Percentiles rank a stretch among this genome's conserved stretches.
phyloP scores from a whole-genome alignment of 2,329 filamentous ascomycete species.

The Pestalotiopsis fici region DNA sequence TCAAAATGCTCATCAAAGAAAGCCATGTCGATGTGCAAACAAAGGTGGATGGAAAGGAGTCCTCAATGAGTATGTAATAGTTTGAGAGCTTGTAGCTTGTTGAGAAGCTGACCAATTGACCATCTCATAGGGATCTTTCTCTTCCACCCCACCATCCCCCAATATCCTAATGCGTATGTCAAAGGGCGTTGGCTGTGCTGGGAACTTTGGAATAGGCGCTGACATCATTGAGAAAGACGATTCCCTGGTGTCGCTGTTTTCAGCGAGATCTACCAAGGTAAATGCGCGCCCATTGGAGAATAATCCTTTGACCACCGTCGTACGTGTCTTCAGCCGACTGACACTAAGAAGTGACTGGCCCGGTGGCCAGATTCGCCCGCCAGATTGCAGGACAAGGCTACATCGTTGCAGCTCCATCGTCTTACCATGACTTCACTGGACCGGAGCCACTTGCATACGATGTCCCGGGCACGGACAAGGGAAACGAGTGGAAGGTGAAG shows the following conservation, averaged over 20 bases:
- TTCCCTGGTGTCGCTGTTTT: conserved; percentile 90
- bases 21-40: conserved; percentile 51
- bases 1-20: conserved; percentile 56
- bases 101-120: conserved; percentile 4
- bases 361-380: conserved; percentile 83
- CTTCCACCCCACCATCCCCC: conserved; percentile 82
- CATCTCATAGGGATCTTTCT: conserved; percentile 74
- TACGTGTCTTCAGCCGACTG: conserved; percentile 2
- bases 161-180: conserved; percentile 78
- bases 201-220: conserved; percentile 10
- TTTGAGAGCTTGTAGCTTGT: background rate
- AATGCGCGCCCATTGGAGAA: background rate
- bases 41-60: conserved; percentile 53
- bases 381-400: conserved; percentile 93
- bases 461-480: conserved; percentile 80
- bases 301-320: background rate
- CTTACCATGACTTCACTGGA: conserved; percentile 90
- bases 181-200: background rate
- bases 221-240: conserved; percentile 38
- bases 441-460: conserved; percentile 85
- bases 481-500: conserved; percentile 82
- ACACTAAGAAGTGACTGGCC: conserved; percentile 71
- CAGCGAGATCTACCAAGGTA: conserved; percentile 94
- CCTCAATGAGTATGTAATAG: conserved; percentile 48
- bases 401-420: conserved; percentile 87